Conservation (phyloP, 129 eudicot genomes). For the Arctium minus region DNA sequence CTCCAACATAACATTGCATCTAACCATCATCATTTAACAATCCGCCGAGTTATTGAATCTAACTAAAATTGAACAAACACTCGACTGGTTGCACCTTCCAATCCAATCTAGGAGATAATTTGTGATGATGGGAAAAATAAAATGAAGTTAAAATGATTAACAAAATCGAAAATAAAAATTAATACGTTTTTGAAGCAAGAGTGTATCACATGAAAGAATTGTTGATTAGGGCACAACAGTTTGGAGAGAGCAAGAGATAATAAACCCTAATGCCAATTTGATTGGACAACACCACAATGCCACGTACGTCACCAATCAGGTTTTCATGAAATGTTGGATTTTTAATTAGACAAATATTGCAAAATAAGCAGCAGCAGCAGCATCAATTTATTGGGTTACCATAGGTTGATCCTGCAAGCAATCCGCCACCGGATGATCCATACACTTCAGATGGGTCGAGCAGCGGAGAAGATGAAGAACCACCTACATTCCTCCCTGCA, state of each 20-base stretch:
- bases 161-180: neutral
- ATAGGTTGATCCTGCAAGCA: constrained; percentile 45
- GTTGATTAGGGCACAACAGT: constrained; percentile 27
- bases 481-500: constrained; percentile 38
- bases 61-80: too few relatives aligned
- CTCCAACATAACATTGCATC: too few relatives aligned
- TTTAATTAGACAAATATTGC: neutral
- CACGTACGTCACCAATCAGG: constrained; percentile 29
- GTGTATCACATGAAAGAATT: neutral
- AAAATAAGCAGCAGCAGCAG: neutral
- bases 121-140: too few relatives aligned
- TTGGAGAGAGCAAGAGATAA: neutral
- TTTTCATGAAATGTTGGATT: neutral
- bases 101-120: too few relatives aligned
- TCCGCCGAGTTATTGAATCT: too few relatives aligned
- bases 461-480: constrained; percentile 38
- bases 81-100: too few relatives aligned
- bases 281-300: constrained; percentile 25
- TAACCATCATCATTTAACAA: too few relatives aligned
- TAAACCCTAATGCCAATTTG: constrained; percentile 31
- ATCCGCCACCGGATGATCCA: constrained; percentile 61
- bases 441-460: constrained; percentile 52
- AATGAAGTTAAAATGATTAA: too few relatives aligned
- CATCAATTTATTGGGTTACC: constrained; percentile 34
- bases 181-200: neutral